Conservation (phyloP, 805 yeast species). For the Candida tibetensis region DNA sequence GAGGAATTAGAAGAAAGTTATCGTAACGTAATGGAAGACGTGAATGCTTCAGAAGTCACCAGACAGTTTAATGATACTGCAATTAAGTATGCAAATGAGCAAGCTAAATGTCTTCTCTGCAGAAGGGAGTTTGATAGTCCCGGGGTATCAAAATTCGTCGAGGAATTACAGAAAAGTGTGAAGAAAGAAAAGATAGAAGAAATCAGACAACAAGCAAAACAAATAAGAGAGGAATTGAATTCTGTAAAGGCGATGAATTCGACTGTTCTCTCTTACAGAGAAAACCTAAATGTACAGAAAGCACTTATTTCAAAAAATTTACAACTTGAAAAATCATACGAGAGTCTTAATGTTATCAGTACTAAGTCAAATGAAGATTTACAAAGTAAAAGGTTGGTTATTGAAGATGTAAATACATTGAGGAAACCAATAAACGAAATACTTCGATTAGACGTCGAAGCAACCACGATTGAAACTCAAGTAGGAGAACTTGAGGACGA, state of each 20-base stretch:
- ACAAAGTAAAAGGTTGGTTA: slow-evolving; percentile 4
- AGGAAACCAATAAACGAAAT: slow-evolving; percentile 33
- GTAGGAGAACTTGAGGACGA: slow-evolving; percentile 30
- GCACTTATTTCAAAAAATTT: slow-evolving; percentile 11
- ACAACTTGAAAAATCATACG: slow-evolving; percentile 6
- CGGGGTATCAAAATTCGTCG: slow-evolving; percentile 27
- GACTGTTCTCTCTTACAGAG: slow-evolving; percentile 26
- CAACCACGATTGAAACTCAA: slow-evolving; percentile 23
- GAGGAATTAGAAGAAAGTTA: slow-evolving; percentile 61
- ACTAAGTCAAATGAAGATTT: slow-evolving; percentile 4
- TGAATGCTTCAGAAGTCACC: slow-evolving; percentile 68
- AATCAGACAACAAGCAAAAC: slow-evolving; percentile 27
- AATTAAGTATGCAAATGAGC: slow-evolving; percentile 53
- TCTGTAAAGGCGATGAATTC: slow-evolving; percentile 28
- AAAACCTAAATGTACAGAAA: slow-evolving; percentile 4
- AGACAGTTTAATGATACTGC: slow-evolving; percentile 70
- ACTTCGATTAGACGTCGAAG: slow-evolving; percentile 29
- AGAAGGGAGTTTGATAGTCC: slow-evolving; percentile 56
- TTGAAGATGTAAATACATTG: slow-evolving; percentile 15
- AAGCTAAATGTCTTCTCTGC: slow-evolving; percentile 70
- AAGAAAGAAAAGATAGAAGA: slow-evolving; percentile 26
- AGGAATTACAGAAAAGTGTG: slow-evolving; percentile 27
- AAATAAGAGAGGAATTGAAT: slow-evolving; percentile 31
- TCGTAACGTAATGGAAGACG: slow-evolving; percentile 57
- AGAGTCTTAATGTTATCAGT: not conserved